phyloP scores from a whole-genome alignment of 129 eudicot species.

The Gnaphalium uliginosum region DNA sequence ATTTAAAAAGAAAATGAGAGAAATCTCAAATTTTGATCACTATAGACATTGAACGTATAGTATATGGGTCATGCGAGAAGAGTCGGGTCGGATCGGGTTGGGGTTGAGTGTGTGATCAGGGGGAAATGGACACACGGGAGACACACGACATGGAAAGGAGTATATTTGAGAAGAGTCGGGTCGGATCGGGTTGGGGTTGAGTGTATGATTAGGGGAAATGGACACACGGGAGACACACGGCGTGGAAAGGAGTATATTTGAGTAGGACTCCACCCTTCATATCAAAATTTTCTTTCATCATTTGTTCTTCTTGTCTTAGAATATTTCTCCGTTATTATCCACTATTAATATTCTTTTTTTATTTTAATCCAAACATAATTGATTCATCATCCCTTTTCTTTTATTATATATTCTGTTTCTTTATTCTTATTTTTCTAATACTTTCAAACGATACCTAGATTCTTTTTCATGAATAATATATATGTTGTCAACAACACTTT shows the following conservation, averaged over 20 bases:
- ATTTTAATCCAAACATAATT: background rate
- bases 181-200: conserved; percentile 15
- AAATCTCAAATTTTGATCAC: too few species aligned
- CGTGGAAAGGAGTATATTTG: conserved; percentile 35
- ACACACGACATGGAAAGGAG: conserved; percentile 36
- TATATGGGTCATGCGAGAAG: background rate
- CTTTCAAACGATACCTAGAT: too few species aligned
- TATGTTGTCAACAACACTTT: too few species aligned
- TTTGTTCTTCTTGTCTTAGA: conserved; percentile 30
- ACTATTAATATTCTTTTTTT: background rate
- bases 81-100: conserved; percentile 11
- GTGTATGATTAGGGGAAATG: background rate
- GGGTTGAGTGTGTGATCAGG: background rate
- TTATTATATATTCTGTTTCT: background rate
- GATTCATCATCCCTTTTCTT: background rate
- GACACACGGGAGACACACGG: conserved; percentile 35
- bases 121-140: conserved; percentile 18
- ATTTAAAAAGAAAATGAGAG: too few species aligned
- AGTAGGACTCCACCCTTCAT: conserved; percentile 32
- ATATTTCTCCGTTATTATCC: conserved; percentile 23
- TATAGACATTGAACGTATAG: too few species aligned
- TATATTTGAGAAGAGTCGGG: too few species aligned
- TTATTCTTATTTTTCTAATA: background rate
- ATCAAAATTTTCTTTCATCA: conserved; percentile 9
- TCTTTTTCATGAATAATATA: too few species aligned